Base-by-base conservation (phyloP, 2,329 filamentous ascomycete species). In the Mollisia scopiformis region DNA sequence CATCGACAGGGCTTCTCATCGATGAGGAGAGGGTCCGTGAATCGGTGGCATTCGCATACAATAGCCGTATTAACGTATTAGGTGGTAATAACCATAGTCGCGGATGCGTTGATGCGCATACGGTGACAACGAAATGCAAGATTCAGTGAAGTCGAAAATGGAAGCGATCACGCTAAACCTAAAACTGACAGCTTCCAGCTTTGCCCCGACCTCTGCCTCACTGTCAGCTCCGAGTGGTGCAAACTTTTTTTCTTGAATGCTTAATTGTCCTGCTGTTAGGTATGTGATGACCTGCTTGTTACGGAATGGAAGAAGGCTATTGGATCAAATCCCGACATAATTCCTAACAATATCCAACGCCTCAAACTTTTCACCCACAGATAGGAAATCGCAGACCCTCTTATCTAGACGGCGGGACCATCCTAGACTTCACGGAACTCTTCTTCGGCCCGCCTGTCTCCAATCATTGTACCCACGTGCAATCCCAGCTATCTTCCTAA, bases 391-490 rank as follows among this genome's bases (percentile, higher is more conserved):
- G 39, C 10, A 21, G 31, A 43, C n/a, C 39, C 39, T 43, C 39
- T 43, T 43, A 43, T 43, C 39, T 43, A 21, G n/a, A 43, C n/a
- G n/a, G 39, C 39, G 39, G 39, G n/a, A 19, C n/a, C 11, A 19
- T 19, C 37, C 39, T 19, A 43, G 39, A 43, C n/a, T 43, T 43
- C n/a, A 43, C 39, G n/a, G 39, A 21, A 43, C 16, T 47, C 23
- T 11, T 47, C 43, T 27, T 47, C 23, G 23, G 25, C 21, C 43
- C 43, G 25, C 16, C 6, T 47, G 16, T 52, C 28, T 31, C 49
- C 49, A 52, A 33, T 52, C 49, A 33, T 52, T 31, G 4, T 11
- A 14, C 49, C 27, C 49, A 52, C 49, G 49, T 52, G 49, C 23
- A 13, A 28, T 27, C 25, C 23, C 10, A 47, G 23, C 37, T 41